Base-by-base conservation (phyloP, 2,329 filamentous ascomycete species). In the Magnaporthales sp. region DNA sequence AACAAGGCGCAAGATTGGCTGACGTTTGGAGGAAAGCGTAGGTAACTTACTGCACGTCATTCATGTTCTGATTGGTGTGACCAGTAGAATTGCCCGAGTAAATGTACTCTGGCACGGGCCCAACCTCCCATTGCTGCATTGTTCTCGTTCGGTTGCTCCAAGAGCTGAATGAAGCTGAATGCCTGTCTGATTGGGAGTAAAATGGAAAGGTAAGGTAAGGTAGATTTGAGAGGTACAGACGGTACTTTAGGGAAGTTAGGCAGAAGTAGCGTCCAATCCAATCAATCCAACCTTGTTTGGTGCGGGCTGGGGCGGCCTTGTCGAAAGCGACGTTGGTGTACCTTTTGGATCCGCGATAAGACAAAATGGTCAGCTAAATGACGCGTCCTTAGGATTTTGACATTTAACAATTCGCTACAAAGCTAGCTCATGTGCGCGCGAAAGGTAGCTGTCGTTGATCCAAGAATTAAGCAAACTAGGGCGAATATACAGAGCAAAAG, bases 121-220 rank as follows among this genome's bases (percentile, higher is more conserved):
- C 83, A 76, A 86, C 82, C 77, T 85, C 82, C 84, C 84, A 86
- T 78, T 85, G 83, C 79, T 86, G 82, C 84, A 86, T 86, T 78
- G 77, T 82, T 51, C 38, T 51, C n/a, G 19, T 51, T 51, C 38
- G 38, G 38, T 10, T 51, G 38, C 38, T 51, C 38, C 38, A 51
- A 51, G 38, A n/a, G 19, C 38, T 51, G 38, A 51, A 51, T 51
- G 38, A 51, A 51, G 38, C 38, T 51, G 38, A 19, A 51, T 51
- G 38, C 38, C 38, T 51, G 38, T 51, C 19, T 51, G 38, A 7
- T 51, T 51, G 13, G 38, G 6, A 51, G 38, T n/a, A n/a, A 19
- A 51, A 51, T 51, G 38, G 38, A n/a, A 10, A 51, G 38, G 32
- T 46, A 46, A 15, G 32, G 13, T 19, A 46, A n/a, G 38, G 38